Evolutionary conservation across 371 early-diverging fungal species (phyloP).

Genomic region (Rhizopus delemar): DNA sequence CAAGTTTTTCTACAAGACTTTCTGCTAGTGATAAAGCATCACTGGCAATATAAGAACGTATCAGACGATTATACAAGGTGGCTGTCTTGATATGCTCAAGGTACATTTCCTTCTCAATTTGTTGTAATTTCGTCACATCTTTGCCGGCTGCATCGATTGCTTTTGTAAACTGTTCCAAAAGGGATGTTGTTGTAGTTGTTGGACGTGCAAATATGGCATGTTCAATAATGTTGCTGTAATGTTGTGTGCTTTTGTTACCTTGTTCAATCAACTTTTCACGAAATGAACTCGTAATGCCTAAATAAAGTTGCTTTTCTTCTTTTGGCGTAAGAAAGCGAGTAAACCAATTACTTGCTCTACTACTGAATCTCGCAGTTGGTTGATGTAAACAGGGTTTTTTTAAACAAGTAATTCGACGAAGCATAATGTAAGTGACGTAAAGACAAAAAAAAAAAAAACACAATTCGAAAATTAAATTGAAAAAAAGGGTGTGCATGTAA

Average conservation of each 20-base stretch:
- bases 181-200: slow-evolving; percentile 14
- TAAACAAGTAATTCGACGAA: not conserved
- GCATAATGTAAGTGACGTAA: slow-evolving; percentile 1
- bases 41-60: slow-evolving; percentile 34
- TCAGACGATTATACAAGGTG: slow-evolving; percentile 41
- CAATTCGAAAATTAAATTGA: not conserved
- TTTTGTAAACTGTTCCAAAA: slow-evolving; percentile 23
- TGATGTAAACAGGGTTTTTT: not conserved
- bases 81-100: slow-evolving; percentile 19
- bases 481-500: not conserved
- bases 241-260: slow-evolving; percentile 28
- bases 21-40: slow-evolving; percentile 27
- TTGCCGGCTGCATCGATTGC: slow-evolving; percentile 36
- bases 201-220: slow-evolving; percentile 30
- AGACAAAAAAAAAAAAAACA: slow-evolving; percentile 1
- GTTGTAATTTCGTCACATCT: slow-evolving; percentile 16
- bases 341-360: slow-evolving; percentile 31
- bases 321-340: slow-evolving; percentile 40
- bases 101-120: slow-evolving; percentile 26
- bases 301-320: slow-evolving; percentile 45
- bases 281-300: slow-evolving; percentile 44
- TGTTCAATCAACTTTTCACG: slow-evolving; percentile 40
- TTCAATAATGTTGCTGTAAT: slow-evolving; percentile 47
- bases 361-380: slow-evolving; percentile 4
- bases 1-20: slow-evolving; percentile 18